Percentiles rank a stretch among this genome's conserved stretches.
Evolutionary conservation across 2,329 filamentous ascomycete species (phyloP).

Genomic region (Aspergillus pseudotamarii): DNA sequence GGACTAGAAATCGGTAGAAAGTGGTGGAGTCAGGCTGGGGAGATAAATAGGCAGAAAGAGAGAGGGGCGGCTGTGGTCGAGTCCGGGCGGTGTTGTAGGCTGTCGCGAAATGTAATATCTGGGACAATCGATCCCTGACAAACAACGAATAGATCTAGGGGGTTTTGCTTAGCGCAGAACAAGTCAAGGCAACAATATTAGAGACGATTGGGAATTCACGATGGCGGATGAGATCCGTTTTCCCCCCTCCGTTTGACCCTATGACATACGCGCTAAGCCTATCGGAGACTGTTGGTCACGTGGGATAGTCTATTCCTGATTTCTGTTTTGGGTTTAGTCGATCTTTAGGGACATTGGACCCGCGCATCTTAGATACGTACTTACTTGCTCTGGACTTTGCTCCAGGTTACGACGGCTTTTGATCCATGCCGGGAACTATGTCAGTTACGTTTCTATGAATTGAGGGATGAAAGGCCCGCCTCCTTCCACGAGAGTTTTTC

Average conservation of each 20-base stretch:
- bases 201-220: constrained; percentile 2
- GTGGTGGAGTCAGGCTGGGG: constrained; percentile 7
- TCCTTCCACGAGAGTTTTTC: constrained; percentile 66
- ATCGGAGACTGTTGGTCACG: constrained; percentile 36
- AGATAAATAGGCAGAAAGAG: constrained; percentile 5
- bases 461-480: constrained; percentile 56
- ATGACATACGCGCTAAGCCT: constrained; percentile 41
- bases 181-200: neutral
- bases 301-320: constrained; percentile 17
- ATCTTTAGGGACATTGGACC: neutral
- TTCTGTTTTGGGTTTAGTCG: neutral
- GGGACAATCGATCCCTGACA: neutral
- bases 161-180: neutral
- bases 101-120: neutral
- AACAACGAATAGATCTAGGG: neutral
- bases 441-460: neutral
- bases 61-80: neutral
- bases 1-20: constrained; percentile 13
- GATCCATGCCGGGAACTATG: constrained; percentile 8
- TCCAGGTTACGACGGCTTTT: neutral
- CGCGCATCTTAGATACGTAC: too few relatives aligned
- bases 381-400: neutral
- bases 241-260: constrained; percentile 36
- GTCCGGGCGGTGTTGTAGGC: neutral
- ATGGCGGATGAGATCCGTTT: constrained; percentile 16